Base-by-base conservation (phyloP, 73 alveolate species). In the Paramecium pentaurelia region DNA sequence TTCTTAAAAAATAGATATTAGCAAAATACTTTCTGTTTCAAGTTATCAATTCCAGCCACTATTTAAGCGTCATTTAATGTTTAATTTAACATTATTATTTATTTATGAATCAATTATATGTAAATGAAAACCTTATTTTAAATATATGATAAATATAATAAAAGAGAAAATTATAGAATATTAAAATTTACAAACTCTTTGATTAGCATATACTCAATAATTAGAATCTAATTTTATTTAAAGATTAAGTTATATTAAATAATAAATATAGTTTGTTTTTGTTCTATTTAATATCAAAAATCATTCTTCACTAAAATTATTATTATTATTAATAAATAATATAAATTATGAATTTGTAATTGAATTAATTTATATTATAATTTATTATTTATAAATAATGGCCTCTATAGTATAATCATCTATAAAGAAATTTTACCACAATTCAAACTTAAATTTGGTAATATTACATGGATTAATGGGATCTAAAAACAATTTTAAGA, bases 401-500 rank as follows among this genome's bases (percentile, higher is more conserved):
- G 6, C 30, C 3, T 54, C 70, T 16, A 54, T 64, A 10, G 28
- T 12, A 64, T 14, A 25, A 64, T 64, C 84, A 10, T 64, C 84
- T 14, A 22, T 64, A 1, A 1, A 64, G 84, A 64, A n/a, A 27
- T 28, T 64, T 12, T 34, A 64, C 9, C 42, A 64, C 10, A 64
- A 64, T 34, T 64, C 84, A n/a, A 28, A 28, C 27, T n/a, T 80
- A 22, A 89, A 89, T 73, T 49, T 89, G 36, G 92, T 89, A 18
- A 71, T 89, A 9, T 18, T 89, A 1, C 94, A 89, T 71, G 94
- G 94, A 44, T 47, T 89, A 60, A 71, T 89, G 86, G 94, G 94
- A 47, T 89, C 94, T 32, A 77, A 89, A n/a, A 45, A 84, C 32
- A 89, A 89, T 40, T 89, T 89, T 54, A 89, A 83, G 75, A 71